These are phyloP conservation scores for Wallemia ichthyophaga DNA, from an alignment of 1,284 basidiomycete genomes.

Conservation along the genomic window DNA sequence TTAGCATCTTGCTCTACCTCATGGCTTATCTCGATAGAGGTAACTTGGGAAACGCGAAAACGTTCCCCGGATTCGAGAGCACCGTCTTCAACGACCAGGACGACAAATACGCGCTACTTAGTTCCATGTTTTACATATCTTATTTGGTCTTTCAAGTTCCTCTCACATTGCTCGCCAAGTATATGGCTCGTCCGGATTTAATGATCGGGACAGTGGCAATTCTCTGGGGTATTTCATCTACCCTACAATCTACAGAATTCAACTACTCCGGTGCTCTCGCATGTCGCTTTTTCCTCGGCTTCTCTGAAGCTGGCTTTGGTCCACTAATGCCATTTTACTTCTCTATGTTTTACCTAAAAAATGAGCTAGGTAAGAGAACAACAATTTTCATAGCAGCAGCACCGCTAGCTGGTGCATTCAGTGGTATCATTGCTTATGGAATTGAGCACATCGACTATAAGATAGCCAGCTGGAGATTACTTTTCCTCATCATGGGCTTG, in stretches of 20 bases:
- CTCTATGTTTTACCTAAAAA: slow-evolving; percentile 6
- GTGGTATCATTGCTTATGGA: slow-evolving; percentile 6
- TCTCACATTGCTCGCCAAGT: slow-evolving; percentile 2
- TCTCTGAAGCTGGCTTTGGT: slow-evolving; percentile 2
- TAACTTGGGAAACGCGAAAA: slow-evolving; percentile 1
- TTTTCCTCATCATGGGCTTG: slow-evolving; percentile 1
- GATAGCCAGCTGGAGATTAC: slow-evolving; percentile 5
- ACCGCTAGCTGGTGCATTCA: slow-evolving; percentile 6
- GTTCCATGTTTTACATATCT: background rate
- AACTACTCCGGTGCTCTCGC: slow-evolving; percentile 5
- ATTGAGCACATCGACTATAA: slow-evolving; percentile 5
- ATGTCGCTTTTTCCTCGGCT: slow-evolving; percentile 1
- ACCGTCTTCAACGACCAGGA: background rate
- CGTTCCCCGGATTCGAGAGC: background rate
- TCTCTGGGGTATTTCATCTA: slow-evolving; percentile 5
- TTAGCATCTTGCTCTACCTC: background rate
- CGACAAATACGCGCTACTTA: background rate
- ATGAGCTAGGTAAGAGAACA: slow-evolving; percentile 4
- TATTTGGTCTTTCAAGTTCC: background rate
- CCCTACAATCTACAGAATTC: slow-evolving; percentile 5
- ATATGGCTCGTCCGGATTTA: slow-evolving; percentile 3
- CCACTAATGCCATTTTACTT: slow-evolving; percentile 6
- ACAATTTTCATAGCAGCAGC: slow-evolving; percentile 6
- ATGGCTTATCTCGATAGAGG: background rate
- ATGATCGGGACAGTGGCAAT: slow-evolving; percentile 4